Evolutionary conservation across 169 alveolate species (phyloP).

Genomic region (Neospora caninum): DNA sequence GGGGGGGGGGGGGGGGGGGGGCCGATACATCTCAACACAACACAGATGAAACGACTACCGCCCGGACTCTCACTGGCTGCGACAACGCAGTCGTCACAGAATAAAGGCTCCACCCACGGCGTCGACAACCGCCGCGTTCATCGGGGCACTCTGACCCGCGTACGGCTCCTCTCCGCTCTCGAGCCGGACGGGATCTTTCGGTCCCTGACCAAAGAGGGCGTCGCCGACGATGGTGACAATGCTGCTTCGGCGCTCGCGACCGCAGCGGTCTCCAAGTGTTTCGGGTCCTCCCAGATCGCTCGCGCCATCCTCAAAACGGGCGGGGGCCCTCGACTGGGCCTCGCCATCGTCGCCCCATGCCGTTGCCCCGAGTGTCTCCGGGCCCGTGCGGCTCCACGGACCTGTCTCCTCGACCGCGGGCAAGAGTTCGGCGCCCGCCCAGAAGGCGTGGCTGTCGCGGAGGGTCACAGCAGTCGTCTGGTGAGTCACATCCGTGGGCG

Average conservation of each 20-base stretch:
- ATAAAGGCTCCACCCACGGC: neutral
- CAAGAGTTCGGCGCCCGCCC: slow-evolving; percentile 4
- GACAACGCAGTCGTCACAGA: neutral
- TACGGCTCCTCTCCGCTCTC: too few relatives aligned
- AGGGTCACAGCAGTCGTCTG: neutral
- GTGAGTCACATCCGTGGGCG: slow-evolving; percentile 39
- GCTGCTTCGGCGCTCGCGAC: neutral
- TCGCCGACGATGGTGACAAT: neutral
- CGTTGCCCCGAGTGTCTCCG: neutral
- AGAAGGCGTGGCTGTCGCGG: slow-evolving; percentile 15
- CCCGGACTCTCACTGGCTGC: too few relatives aligned
- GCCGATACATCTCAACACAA: too few relatives aligned
- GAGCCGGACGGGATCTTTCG: neutral
- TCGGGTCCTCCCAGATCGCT: too few relatives aligned
- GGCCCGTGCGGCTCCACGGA: neutral
- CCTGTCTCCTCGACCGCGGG: neutral
- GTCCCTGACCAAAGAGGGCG: neutral
- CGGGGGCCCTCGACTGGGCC: neutral
- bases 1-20: too few relatives aligned
- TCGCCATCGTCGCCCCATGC: neutral
- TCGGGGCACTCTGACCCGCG: neutral
- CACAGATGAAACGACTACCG: too few relatives aligned
- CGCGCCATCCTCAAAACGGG: neutral
- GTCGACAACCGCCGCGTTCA: neutral
- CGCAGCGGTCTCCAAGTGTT: too few relatives aligned